Base-by-base conservation (phyloP, 108 stramenopile genomes). In the Cyclotella baltica region DNA sequence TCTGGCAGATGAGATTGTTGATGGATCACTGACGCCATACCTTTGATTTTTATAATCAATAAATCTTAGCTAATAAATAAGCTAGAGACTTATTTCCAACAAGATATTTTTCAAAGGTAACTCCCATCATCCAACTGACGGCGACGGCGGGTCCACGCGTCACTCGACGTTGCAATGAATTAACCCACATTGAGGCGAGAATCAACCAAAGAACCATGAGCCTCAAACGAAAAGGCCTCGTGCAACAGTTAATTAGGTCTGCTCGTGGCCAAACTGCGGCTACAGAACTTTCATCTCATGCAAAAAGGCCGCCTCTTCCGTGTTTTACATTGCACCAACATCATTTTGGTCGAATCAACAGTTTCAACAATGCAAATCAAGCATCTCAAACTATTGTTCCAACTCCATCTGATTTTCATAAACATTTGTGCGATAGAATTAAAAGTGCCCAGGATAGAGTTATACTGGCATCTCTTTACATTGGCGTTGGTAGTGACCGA, bases 401-500 rank as follows among this genome's bases (percentile, higher is more conserved):
- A 20, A 83, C 89, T 9, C 93, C 93, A 5, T 31, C 61, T 15
- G 90, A 91, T 62, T 93, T 93, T 76, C 93, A 93, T 68, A 31
- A 77, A 11, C 65, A 73, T 43, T 77, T 93, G 3, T 90, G 88
- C 58, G 27, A 83, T 23, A 77, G 70, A 63, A 93, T 93, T 56
- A 80, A 83, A 13, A 57, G 75, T 48, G 91, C 95, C 10, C 67
- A 78, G 76, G 62, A 81, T 27, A 90, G 95, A 18, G 89, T 96
- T 15, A 38, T 75, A 13, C 56, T 96, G 62, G 91, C 91, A 30
- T 92, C 95, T 13, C 85, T 96, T 4, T 96, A 96, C 68, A 73
- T 93, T 38, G 95, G 95, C 1, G 87, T 92, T 23, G 94, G 90
- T 61, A 63, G 77, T 67, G 35, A 64, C 22, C 0, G 40, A 46